These are phyloP conservation scores for Lophium mytilinum DNA, from an alignment of 495 filamentous ascomycete genomes.

Conservation along the genomic window DNA sequence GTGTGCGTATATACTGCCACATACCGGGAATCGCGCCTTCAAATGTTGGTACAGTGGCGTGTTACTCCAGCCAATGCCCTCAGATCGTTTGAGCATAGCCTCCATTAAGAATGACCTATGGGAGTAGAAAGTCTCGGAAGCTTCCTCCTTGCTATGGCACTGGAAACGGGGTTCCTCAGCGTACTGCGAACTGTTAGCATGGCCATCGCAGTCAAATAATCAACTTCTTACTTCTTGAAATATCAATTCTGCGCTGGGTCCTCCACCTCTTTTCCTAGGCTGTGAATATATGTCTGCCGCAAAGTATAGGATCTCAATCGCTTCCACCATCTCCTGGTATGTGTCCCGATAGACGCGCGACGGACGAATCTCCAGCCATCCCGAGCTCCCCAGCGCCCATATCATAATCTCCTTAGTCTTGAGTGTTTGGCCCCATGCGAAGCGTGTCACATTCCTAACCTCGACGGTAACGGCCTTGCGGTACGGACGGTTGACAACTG, in stretches of 20 bases:
- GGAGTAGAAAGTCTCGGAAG: slow-evolving; percentile 44
- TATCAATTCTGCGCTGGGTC: slow-evolving; percentile 22
- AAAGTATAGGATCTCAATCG: slow-evolving; percentile 62
- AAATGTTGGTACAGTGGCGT: slow-evolving; percentile 48
- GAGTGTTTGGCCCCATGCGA: slow-evolving; percentile 60
- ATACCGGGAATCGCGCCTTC: slow-evolving; percentile 41
- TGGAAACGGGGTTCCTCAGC: slow-evolving; percentile 15
- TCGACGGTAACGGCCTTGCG: slow-evolving; percentile 43
- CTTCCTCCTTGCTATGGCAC: slow-evolving; percentile 37
- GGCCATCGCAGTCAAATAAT: not conserved
- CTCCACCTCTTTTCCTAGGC: slow-evolving; percentile 18
- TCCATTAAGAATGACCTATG: slow-evolving; percentile 49
- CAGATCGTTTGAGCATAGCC: slow-evolving; percentile 50
- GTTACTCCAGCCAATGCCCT: slow-evolving; percentile 47
- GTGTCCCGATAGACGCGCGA: slow-evolving; percentile 50
- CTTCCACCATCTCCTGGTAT: slow-evolving; percentile 60
- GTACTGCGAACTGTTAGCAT: slow-evolving; percentile 15
- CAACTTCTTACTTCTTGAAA: slow-evolving; percentile 24
- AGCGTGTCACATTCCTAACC: slow-evolving; percentile 53
- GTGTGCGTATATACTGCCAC: not conserved
- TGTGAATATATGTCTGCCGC: slow-evolving; percentile 44
- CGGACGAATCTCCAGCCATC: slow-evolving; percentile 69
- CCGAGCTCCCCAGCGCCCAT: slow-evolving; percentile 71
- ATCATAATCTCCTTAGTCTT: slow-evolving; percentile 49
- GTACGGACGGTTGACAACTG: slow-evolving; percentile 15